These are phyloP conservation scores for Cercospora zeae-maydis DNA, from an alignment of 2,329 filamentous ascomycete species.

Conservation along the genomic window DNA sequence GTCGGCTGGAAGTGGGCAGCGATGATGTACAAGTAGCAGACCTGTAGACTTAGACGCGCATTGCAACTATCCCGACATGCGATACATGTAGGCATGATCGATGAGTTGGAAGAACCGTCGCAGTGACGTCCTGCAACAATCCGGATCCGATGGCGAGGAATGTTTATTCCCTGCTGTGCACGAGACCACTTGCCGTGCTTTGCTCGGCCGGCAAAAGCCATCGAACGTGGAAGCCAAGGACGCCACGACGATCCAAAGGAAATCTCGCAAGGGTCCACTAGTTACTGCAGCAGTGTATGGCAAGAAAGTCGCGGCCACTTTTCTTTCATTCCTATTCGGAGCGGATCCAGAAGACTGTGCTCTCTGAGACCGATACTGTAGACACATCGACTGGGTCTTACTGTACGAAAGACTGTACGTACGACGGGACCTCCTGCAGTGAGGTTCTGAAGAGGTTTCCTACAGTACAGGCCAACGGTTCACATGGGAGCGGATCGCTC, in stretches of 20 bases:
- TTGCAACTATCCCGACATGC: background rate
- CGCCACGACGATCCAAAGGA: background rate
- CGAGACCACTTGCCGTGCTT: constrained; percentile 9
- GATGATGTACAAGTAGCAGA: background rate
- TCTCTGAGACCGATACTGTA: background rate
- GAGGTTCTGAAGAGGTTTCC: no score
- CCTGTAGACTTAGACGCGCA: background rate
- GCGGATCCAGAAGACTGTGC: background rate
- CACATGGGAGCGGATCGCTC: background rate
- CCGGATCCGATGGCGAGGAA: background rate
- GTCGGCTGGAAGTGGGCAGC: background rate
- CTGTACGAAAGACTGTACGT: no score
- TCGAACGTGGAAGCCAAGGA: background rate
- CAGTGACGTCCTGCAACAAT: background rate
- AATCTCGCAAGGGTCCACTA: background rate
- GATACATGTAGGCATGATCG: background rate
- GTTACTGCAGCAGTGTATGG: background rate
- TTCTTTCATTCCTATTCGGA: background rate
- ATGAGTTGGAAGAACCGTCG: background rate
- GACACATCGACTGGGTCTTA: background rate
- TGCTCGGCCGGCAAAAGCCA: background rate
- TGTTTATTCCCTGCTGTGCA: background rate
- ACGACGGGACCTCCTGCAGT: background rate
- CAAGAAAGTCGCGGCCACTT: constrained; percentile 3
- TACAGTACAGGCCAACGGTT: background rate